Evolutionary conservation across 2,329 filamentous ascomycete genomes (phyloP).

Genomic region (Ascochyta fabae): DNA sequence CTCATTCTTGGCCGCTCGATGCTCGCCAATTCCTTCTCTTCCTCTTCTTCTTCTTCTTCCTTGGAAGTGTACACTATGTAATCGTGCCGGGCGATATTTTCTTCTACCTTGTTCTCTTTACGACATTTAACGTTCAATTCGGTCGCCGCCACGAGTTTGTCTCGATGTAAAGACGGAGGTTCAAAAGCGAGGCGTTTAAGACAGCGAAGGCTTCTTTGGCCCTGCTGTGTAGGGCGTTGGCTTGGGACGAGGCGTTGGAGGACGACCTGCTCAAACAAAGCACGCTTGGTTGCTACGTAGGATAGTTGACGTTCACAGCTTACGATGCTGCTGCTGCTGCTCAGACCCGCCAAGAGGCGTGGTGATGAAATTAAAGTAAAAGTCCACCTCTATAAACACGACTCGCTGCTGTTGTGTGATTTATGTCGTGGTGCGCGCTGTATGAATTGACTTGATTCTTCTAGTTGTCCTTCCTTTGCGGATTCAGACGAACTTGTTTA

Average conservation of each 20-base stretch:
- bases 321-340: conserved; percentile 1
- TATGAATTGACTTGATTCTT: no score
- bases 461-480: no score
- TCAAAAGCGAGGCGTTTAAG: conserved; percentile 17
- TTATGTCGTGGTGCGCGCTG: no score
- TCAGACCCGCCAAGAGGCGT: conserved; percentile 14
- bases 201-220: conserved; percentile 8
- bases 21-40: conserved; percentile 29
- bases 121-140: conserved; percentile 17
- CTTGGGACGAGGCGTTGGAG: conserved; percentile 10
- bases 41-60: conserved; percentile 15
- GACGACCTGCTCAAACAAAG: conserved; percentile 2
- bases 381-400: neutral
- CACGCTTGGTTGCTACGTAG: conserved; percentile 13
- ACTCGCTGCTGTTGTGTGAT: neutral
- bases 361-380: conserved; percentile 17
- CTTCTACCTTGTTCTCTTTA: conserved; percentile 17
- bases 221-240: conserved; percentile 14
- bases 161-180: conserved; percentile 11
- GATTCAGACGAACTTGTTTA: no score
- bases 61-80: conserved; percentile 46
- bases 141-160: conserved; percentile 13
- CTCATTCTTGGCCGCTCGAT: conserved; percentile 24
- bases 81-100: conserved; percentile 24
- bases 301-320: conserved; percentile 15